These are phyloP conservation scores for Penicillium simplicissimum DNA, from an alignment of 495 filamentous ascomycete genomes.

Conservation along the genomic window DNA sequence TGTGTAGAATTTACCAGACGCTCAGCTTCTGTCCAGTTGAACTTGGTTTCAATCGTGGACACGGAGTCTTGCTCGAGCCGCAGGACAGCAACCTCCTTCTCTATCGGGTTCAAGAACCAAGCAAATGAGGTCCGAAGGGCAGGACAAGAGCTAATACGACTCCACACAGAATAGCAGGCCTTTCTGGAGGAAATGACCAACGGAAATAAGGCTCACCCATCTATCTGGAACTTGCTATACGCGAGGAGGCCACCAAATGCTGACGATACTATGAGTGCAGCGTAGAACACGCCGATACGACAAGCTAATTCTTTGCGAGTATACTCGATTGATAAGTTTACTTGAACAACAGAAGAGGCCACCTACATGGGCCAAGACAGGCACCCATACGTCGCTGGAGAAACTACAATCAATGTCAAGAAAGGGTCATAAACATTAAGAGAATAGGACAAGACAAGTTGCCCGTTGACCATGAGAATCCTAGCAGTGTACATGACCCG, in stretches of 20 bases:
- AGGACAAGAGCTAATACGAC: neutral
- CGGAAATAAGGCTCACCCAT: neutral
- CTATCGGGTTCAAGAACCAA: neutral
- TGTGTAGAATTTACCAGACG: neutral
- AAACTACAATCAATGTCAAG: too few species aligned
- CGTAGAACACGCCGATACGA: neutral
- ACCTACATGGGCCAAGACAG: too few species aligned
- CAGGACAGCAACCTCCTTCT: neutral
- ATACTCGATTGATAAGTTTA: neutral
- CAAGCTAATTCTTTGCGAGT: neutral
- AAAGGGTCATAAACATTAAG: neutral
- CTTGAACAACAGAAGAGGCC: too few species aligned
- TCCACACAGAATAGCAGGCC: neutral
- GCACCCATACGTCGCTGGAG: too few species aligned
- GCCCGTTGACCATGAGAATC: conserved; percentile 7
- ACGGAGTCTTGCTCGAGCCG: neutral
- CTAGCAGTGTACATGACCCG: conserved; percentile 11
- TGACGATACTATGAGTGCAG: neutral
- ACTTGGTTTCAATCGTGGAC: neutral
- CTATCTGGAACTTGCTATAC: neutral
- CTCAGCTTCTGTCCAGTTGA: neutral
- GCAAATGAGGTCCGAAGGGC: neutral
- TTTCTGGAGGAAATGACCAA: neutral
- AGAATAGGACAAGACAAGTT: conserved; percentile 10
- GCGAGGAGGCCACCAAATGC: neutral